Base-by-base conservation (phyloP, 2,329 filamentous ascomycete species). In the Aureobasidium sp. region DNA sequence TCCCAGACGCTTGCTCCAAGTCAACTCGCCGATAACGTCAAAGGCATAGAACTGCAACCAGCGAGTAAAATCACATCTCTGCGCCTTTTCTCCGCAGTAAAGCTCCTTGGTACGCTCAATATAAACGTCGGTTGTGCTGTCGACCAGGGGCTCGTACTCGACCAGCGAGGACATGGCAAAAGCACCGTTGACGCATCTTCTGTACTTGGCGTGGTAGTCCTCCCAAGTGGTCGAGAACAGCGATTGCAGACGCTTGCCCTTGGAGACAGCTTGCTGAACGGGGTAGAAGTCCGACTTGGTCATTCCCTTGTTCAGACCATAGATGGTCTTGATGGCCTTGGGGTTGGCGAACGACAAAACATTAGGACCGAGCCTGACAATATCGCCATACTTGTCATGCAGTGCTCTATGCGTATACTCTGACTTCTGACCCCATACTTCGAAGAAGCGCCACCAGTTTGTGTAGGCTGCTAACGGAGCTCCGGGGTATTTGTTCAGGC, bases 21-120 rank as follows among this genome's bases (percentile, higher is more conserved):
- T 91, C 69, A 92, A 83, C 65, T 89, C 86, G 6, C 88, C 88
- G 65, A 91, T 91, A 15, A 92, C 88, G 70, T 92, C 89, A 69
- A 92, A 92, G 0, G 89, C 89, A 67, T 89, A 92, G 71, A 86
- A 92, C 69, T 92, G 89, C 63, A 92, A 76, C 89, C 89, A 92
- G 63, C 80, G 78, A 1, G 84, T 84, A 62, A 90, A 87, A 69
- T 89, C 83, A 69, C 86, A 89, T 27, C 74, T 74, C 13, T 76
- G 74, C 0, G 75, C 75, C 5, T 71, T 71, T 10, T 74, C 74
- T 32, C 61, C 51, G 27, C 63, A 53, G 66, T 76, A 81, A 36
- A 76, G 68, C 26, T 73, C 69, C 48, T 76, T 70, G 1, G 78
- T 80, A 65, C 77, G 75, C 62, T 77, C 73, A 47, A 93, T 81